phyloP scores from a whole-genome alignment of 345 rosid genomes.

The Tarenaya hassleriana region DNA sequence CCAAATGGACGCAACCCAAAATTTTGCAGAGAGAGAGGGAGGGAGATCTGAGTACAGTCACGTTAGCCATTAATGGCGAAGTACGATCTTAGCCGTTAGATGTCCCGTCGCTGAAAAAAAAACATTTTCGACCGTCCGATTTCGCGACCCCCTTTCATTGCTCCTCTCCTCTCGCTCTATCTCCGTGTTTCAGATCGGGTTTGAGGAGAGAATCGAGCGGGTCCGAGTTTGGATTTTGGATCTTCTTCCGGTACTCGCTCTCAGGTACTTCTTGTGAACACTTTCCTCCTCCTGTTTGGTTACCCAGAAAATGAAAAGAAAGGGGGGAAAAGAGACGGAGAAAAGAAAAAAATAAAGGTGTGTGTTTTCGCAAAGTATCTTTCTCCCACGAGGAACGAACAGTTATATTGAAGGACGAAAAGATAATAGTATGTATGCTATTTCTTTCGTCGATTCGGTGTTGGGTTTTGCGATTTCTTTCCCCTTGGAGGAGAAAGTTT shows the following conservation, averaged over 20 bases:
- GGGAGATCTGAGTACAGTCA: conserved; percentile 43
- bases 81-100: conserved; percentile 29
- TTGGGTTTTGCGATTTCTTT: conserved; percentile 13
- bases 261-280: not conserved
- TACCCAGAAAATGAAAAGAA: conserved; percentile 13
- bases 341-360: conserved; percentile 13
- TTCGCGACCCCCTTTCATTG: conserved; percentile 6
- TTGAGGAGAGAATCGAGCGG: conserved; percentile 10
- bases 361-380: conserved; percentile 14
- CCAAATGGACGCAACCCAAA: conserved; percentile 27
- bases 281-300: conserved; percentile 21
- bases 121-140: conserved; percentile 24
- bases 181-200: conserved; percentile 28
- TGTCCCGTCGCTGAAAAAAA: not conserved
- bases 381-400: conserved; percentile 9
- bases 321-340: not conserved
- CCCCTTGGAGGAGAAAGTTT: conserved; percentile 1
- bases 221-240: conserved; percentile 5
- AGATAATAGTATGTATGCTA: not conserved
- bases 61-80: conserved; percentile 29
- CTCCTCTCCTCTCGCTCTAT: conserved; percentile 8
- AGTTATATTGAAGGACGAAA: not conserved
- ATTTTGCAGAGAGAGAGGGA: conserved; percentile 21
- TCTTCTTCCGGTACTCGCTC: conserved; percentile 11
- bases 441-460: conserved; percentile 4